Evolutionary conservation across 805 yeast genomes (phyloP), one percentile per base, ranked within the genome.

Genomic region (Barnettozyma pratensis): DNA sequence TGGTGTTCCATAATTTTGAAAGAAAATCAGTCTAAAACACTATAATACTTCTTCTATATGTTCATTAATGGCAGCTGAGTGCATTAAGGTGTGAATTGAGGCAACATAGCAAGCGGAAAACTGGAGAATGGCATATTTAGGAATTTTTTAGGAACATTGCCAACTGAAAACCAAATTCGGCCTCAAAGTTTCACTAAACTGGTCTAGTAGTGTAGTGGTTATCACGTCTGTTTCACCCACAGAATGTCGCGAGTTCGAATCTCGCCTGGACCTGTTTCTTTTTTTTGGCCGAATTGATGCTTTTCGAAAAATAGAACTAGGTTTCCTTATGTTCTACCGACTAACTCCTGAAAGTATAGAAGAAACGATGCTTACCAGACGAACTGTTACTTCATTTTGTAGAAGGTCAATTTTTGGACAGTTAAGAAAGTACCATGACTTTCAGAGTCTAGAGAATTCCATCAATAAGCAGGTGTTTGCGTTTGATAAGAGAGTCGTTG

Each of bases 131-230:
- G 19, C 2, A 19, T 19, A 19, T 19, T 19, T 3, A 19, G 19
- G 19, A 19, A 19, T 3, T 19, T 19, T 3, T 19, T 19, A 19
- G 19, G 3, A 19, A 2, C 19, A 19, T 19, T 19, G 2, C 3
- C 2, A 19, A 19, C 19, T 2, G 3, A 19, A 19, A 19, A 2
- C 19, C 19, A 19, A 19, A 19, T 3, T 19, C 19, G 3, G 19
- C 19, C 2, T 19, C n/a, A 31, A 8, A 31, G 11, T 31, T 31
- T 4, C 5, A 27, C 10, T 5, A 26, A 38, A 40, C 27, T 35
- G 65, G 66, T 61, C 58, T 57, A 60, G 66, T 62, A 61, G 66
- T 62, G 66, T 62, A 62, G 64, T 61, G 66, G 66, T 62, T 62
- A 62, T 62, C 66, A 62, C 66, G 66, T 62, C 66, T 62, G 64